Base-by-base conservation (phyloP, 202 grass and related monocot genomes). In the Thinopyrum obtusiflorum region DNA sequence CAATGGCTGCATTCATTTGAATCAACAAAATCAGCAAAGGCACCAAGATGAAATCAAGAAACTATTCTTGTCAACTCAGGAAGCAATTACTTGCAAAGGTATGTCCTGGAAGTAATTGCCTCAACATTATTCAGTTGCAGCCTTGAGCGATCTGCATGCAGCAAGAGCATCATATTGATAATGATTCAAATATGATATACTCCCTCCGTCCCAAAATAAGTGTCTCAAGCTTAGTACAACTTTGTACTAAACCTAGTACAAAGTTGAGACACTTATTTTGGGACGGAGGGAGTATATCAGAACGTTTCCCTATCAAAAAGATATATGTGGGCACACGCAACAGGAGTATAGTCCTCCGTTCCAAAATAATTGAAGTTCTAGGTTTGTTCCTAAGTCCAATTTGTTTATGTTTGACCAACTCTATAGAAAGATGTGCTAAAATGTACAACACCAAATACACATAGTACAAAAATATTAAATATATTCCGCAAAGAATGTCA, bases 21-120 rank as follows among this genome's bases (percentile, higher is more conserved):
- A 82, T 75, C 35, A 75, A 60, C 10, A 78, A 76, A 73, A 78
- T 82, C 4, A 88, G 61, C 29, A 13, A 60, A 74, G 14, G 31
- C 27, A 67, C 11, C 12, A 82, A 46, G 24, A 83, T 28, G 11
- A 65, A 60, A 73, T 51, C 12, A 25, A 85, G 12, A 82, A 68
- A 67, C 7, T 46, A 46, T 79, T 65, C 5, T 62, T 66, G 6
- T 61, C 47, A 82, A 62, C n/a, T 39, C 8, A 83, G 36, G 66
- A 80, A 87, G 14, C 49, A 82, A 73, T 92, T 98, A 98, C 93
- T 89, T 91, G 95, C 95, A 95, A 83, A 98, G 40, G 65, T 93
- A 77, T 82, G 93, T 90, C 63, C 68, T 84, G 27, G 89, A 92
- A 70, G 83, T 92, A 82, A 98, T 92, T 81, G 84, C 82, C 57